Evolutionary conservation across 179 eudicot genomes (phyloP).

Genomic region (Sideroxylon spinosum): DNA sequence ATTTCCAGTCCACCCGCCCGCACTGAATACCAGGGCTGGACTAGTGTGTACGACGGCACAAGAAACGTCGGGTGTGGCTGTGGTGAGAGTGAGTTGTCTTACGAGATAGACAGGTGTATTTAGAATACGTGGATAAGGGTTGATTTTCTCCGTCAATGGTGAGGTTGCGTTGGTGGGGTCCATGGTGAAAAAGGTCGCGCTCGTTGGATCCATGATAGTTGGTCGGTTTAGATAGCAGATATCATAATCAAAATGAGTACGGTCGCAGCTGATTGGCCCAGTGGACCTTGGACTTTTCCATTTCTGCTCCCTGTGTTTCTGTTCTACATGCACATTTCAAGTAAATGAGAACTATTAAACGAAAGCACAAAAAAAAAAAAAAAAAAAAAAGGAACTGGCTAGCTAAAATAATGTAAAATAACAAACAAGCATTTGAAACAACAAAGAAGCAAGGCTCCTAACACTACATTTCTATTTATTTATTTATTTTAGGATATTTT

Average conservation of each 20-base stretch:
- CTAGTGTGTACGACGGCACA: conserved; percentile 41
- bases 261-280: conserved; percentile 33
- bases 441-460: too few species aligned
- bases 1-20: conserved; percentile 52
- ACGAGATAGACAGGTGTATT: conserved; percentile 40
- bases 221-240: conserved; percentile 41
- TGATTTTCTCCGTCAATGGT: conserved; percentile 25
- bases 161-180: conserved; percentile 26
- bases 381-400: too few species aligned
- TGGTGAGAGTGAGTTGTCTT: conserved; percentile 33
- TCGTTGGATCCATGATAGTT: conserved; percentile 37
- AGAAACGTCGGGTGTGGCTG: conserved; percentile 33
- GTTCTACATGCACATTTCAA: not conserved
- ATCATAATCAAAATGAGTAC: conserved; percentile 39
- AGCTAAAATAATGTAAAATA: too few species aligned
- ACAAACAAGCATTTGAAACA: too few species aligned
- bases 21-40: conserved; percentile 45
- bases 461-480: too few species aligned
- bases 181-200: conserved; percentile 27
- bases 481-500: too few species aligned
- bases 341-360: too few species aligned
- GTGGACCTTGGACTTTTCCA: conserved; percentile 12
- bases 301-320: not conserved
- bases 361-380: too few species aligned
- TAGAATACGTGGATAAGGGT: conserved; percentile 44